A percentile compares a stretch with the other conserved stretches of the same genome.
Evolutionary conservation across 2,329 filamentous ascomycete genomes (phyloP).

Genomic region (Incumbomyces lentus): DNA sequence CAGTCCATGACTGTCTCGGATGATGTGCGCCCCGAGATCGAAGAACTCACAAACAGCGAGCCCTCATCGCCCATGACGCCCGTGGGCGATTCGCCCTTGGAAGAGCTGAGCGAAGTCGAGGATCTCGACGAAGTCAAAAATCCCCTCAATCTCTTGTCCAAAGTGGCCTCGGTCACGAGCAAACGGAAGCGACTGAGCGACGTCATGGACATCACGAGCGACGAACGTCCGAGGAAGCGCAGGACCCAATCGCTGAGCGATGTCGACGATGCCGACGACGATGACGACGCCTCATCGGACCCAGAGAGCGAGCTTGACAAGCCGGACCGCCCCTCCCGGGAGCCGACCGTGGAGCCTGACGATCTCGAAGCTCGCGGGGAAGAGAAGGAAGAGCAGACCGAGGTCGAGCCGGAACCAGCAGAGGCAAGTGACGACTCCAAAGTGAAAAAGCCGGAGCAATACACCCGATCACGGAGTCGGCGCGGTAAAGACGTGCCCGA

Average conservation of each 20-base stretch:
- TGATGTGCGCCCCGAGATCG: constrained; percentile 20
- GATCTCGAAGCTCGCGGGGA: constrained; percentile 14
- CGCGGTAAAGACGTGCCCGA: constrained; percentile 36
- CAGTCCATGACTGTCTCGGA: constrained; percentile 28
- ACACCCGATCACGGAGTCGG: constrained; percentile 33
- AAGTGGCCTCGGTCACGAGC: constrained; percentile 11
- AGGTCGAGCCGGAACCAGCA: constrained; percentile 29
- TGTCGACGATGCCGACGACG: constrained; percentile 13
- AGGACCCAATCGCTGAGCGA: constrained; percentile 27
- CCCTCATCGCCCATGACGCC: constrained; percentile 20
- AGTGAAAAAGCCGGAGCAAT: constrained; percentile 36
- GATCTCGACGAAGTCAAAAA: constrained; percentile 11
- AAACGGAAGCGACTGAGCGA: constrained; percentile 27
- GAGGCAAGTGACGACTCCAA: constrained; percentile 41
- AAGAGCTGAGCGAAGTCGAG: constrained; percentile 18
- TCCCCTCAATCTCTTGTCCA: constrained; percentile 1
- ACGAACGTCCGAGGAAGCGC: constrained; percentile 28
- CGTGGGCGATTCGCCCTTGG: constrained; percentile 13
- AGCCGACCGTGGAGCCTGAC: constrained; percentile 24
- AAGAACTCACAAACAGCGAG: constrained; percentile 29
- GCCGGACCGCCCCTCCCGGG: constrained; percentile 22
- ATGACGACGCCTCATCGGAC: constrained; percentile 19
- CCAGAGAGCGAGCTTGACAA: constrained; percentile 19
- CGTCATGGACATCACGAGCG: constrained; percentile 14
- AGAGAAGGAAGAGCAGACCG: constrained; percentile 41